Base-by-base conservation (phyloP, 768 basidiomycete genomes). In the Kwoniella dendrophila region DNA sequence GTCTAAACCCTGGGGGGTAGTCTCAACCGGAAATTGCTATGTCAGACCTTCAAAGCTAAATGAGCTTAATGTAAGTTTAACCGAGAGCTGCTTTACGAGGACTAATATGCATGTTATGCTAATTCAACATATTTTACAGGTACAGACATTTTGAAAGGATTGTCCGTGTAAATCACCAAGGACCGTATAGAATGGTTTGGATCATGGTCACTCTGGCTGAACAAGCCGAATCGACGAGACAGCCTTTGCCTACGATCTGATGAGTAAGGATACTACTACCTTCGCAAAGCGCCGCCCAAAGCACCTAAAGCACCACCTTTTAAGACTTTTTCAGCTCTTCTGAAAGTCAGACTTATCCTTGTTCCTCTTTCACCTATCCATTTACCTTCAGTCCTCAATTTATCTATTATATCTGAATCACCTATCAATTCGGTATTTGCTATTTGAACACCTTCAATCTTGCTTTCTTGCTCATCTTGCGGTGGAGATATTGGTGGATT, bases 341-440 rank as follows among this genome's bases (percentile, higher is more conserved):
- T 83, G 75, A 90, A 95, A 1, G 93, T 95, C 72, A 95, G 77
- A 79, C 91, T 95, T 55, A 89, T 86, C 74, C 93, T 81, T 38
- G 83, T 83, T 18, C 81, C 80, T 63, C 93, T 77, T 29, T 64
- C 67, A 0, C n/a, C 52, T 4, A 14, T 45, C 61, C 68, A 72
- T 20, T 76, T 74, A 7, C 84, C 85, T n/a, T 86, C 87, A 16
- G 79, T 74, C 40, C 70, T 51, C 50, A 88, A 75, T 10, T 80
- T 78, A 41, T 79, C 77, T 53, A 79, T 74, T 33, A 80, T 76
- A 33, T 75, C 74, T 51, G 82, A 71, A 33, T 81, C 82, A 24
- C 73, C 80, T 36, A 94, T 74, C 63, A 83, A 74, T 29, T 80
- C 76, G 77, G 82, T 83, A 73, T 94, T 95, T 30, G 84, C 86